Evolutionary conservation across 139 green algal genomes (phyloP).

Genomic region (Micractinium conductrix): DNA sequence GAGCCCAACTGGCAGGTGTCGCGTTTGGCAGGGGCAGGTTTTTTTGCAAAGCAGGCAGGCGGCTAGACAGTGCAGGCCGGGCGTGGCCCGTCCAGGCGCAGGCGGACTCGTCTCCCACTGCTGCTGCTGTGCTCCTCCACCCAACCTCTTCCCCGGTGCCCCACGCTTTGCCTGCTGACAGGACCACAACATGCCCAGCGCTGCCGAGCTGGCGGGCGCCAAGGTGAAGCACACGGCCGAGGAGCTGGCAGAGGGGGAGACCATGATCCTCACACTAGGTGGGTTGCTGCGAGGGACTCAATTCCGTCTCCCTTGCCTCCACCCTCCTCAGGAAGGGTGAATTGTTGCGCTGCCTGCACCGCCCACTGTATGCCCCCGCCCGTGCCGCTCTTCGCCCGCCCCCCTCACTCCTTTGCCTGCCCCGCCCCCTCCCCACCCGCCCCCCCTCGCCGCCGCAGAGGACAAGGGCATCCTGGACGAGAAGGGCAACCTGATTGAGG

Average conservation of each 20-base stretch:
- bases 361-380: neutral
- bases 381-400: neutral
- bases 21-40: too few relatives aligned
- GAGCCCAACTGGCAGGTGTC: too few relatives aligned
- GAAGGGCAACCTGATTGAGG: constrained; percentile 66
- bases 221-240: constrained; percentile 65
- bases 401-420: neutral
- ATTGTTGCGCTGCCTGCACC: too few relatives aligned
- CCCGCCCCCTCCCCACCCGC: neutral
- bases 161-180: neutral
- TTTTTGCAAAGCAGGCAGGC: too few relatives aligned
- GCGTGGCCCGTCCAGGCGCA: too few relatives aligned
- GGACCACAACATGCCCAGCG: constrained; percentile 12
- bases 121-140: too few relatives aligned
- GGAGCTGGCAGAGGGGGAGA: constrained; percentile 76
- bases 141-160: too few relatives aligned
- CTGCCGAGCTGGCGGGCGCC: constrained; percentile 64
- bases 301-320: neutral
- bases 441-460: constrained; percentile 27
- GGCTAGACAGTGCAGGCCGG: too few relatives aligned
- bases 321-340: neutral
- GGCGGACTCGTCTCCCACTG: too few relatives aligned
- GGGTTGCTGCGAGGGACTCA: neutral
- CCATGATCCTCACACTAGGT: constrained; percentile 84
- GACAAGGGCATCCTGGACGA: constrained; percentile 85